Evolutionary conservation across 1,284 basidiomycete species (phyloP), one percentile per base, ranked within the genome.

Genomic region (Chondrostereum purpureum): DNA sequence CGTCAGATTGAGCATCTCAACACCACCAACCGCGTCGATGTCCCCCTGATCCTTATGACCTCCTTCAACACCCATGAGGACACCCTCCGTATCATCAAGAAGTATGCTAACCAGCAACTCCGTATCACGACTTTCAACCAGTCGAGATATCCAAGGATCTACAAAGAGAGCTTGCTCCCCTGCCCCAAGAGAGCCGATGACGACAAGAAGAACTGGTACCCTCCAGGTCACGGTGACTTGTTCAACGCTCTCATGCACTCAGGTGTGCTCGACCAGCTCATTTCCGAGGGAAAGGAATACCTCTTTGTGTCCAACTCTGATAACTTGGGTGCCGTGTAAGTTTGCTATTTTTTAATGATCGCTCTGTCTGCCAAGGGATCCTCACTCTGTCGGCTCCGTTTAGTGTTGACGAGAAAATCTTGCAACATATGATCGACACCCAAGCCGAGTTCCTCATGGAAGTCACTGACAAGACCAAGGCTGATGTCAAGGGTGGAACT

Each of bases 381-480:
- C 24, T 38, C 39, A 41, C 18, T 23, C 21, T 31, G 27, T 8
- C 27, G 27, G n/a, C 27, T 31, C 27, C 17, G 48, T n/a, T 36
- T 49, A 83, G 82, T 45, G 88, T 90, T 57, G 90, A 92, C 60
- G 80, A 89, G 59, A 75, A 72, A 51, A 92, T 92, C 58, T 68
- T 91, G 47, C 86, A 92, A 66, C 89, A 93, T 68, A 94, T 96
- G 88, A 85, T 92, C 48, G 83, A 93, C 58, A 77, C 79, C 10
- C 75, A 86, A 57, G 80, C 89, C 42, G 92, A 95, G 69, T 96
- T 95, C 74, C 66, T 97, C 63, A 96, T 96, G 93, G 95, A 99
- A 70, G 93, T 99, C 53, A 99, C 96, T 3, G 94, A 99, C 78
- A 99, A 99, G 83, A 99, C 96, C 63, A 99, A 99, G 78, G 96